Percentiles rank a stretch among this genome's conserved stretches.
These are phyloP conservation scores for Yarrowia yakushimensis DNA, from an alignment of 805 yeast species.

Conservation along the genomic window DNA sequence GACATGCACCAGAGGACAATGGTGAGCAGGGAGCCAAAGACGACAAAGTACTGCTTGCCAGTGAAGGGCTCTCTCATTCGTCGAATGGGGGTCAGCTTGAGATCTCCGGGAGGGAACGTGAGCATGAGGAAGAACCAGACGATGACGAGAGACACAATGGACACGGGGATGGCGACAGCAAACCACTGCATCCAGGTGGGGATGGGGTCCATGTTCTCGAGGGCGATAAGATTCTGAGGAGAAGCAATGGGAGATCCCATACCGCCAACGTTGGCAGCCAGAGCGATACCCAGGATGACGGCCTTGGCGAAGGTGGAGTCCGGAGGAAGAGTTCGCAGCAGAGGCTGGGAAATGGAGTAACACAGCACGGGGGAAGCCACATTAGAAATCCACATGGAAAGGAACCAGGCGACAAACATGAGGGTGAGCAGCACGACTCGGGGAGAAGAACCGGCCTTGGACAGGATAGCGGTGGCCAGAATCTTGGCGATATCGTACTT, in stretches of 20 bases:
- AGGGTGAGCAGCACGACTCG: conserved; percentile 68
- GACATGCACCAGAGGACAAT: conserved; percentile 89
- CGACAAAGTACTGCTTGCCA: conserved; percentile 64
- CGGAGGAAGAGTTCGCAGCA: conserved; percentile 77
- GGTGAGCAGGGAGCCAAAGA: conserved; percentile 62
- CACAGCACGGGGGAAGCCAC: conserved; percentile 97
- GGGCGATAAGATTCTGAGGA: conserved; percentile 91
- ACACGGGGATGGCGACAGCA: conserved; percentile 77
- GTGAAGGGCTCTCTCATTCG: conserved; percentile 55
- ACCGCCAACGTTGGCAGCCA: conserved; percentile 92
- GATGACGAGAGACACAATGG: conserved; percentile 55
- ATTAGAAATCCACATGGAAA: conserved; percentile 93
- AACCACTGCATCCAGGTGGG: conserved; percentile 95
- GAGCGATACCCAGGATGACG: conserved; percentile 82
- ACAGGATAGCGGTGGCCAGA: conserved; percentile 74
- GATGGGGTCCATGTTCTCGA: conserved; percentile 80
- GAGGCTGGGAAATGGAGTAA: conserved; percentile 85
- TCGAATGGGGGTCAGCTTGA: conserved; percentile 53
- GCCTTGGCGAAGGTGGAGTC: conserved; percentile 77
- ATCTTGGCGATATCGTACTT: conserved; percentile 86
- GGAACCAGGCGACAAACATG: conserved; percentile 81
- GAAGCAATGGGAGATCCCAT: conserved; percentile 97
- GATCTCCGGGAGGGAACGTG: conserved; percentile 55
- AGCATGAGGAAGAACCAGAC: conserved; percentile 72
- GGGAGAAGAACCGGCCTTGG: conserved; percentile 85